A percentile compares a stretch with the other conserved stretches of the same genome.
phyloP scores from a whole-genome alignment of 2,329 filamentous ascomycete species.

The Ramichloridium luteum region DNA sequence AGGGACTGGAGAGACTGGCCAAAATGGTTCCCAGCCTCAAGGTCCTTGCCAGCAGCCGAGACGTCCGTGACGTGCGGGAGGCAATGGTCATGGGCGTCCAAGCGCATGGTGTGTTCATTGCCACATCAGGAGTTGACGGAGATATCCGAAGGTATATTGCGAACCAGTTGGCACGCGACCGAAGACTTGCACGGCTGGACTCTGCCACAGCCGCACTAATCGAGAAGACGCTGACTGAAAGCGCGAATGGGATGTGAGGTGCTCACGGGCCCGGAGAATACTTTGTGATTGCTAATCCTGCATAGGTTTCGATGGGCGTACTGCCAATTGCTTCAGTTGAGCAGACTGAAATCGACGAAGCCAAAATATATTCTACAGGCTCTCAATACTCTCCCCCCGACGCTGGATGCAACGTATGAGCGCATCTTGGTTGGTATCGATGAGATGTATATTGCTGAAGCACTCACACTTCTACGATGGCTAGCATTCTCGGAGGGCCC shows the following conservation, averaged over 20 bases:
- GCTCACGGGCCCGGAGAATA: neutral
- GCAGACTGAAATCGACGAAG: constrained; percentile 8
- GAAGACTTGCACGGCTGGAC: constrained; percentile 1
- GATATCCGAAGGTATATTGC: constrained; percentile 11
- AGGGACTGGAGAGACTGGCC: constrained; percentile 6
- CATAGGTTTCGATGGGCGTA: constrained; percentile 12
- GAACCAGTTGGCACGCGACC: constrained; percentile 7
- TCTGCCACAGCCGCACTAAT: constrained; percentile 9
- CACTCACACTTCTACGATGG: constrained; percentile 10
- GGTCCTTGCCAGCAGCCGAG: constrained; percentile 13
- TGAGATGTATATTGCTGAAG: constrained; percentile 4
- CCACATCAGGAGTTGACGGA: constrained; percentile 4
- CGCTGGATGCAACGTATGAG: constrained; percentile 13
- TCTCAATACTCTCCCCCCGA: constrained; percentile 8
- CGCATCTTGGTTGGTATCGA: constrained; percentile 10
- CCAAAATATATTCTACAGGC: constrained; percentile 8
- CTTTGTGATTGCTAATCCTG: no score
- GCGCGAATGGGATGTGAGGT: constrained; percentile 18
- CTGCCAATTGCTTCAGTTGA: constrained; percentile 10
- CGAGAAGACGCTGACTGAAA: constrained; percentile 10
- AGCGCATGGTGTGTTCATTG: constrained; percentile 3
- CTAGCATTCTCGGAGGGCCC: constrained; percentile 11
- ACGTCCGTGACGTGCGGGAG: constrained; percentile 8
- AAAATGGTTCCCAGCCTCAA: constrained; percentile 6
- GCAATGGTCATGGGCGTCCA: constrained; percentile 7